phyloP scores from a whole-genome alignment of 495 filamentous ascomycete genomes.

The Lindgomyces ingoldianus region DNA sequence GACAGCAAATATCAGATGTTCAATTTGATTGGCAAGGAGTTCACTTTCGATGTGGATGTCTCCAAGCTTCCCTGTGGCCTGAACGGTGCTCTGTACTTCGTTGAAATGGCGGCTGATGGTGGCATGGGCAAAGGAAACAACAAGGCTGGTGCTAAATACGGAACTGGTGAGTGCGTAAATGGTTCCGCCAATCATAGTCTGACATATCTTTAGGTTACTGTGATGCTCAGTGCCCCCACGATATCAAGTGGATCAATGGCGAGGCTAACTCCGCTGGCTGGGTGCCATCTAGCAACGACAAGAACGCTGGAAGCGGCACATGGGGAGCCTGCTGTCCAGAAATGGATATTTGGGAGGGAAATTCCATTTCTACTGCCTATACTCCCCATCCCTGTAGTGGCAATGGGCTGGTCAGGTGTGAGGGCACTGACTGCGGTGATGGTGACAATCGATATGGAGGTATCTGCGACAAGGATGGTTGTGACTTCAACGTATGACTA shows the following conservation, averaged over 20 bases:
- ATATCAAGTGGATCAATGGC: conserved; percentile 60
- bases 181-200: no score
- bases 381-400: conserved; percentile 44
- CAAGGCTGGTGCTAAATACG: conserved; percentile 64
- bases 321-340: conserved; percentile 45
- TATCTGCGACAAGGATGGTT: conserved; percentile 67
- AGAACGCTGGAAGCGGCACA: conserved; percentile 60
- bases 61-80: conserved; percentile 65
- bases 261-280: conserved; percentile 58
- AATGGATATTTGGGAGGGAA: conserved; percentile 43
- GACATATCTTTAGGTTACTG: conserved; percentile 56
- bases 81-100: conserved; percentile 70
- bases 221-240: conserved; percentile 64
- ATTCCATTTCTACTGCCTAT: conserved; percentile 42
- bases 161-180: conserved; percentile 55
- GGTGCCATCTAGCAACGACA: conserved; percentile 58
- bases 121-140: conserved; percentile 56
- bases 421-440: conserved; percentile 34
- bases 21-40: conserved; percentile 59
- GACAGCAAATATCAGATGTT: conserved; percentile 62
- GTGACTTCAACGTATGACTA: conserved; percentile 59
- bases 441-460: conserved; percentile 51
- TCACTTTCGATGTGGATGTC: conserved; percentile 66
- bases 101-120: conserved; percentile 62
- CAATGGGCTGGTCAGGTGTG: conserved; percentile 35